Evolutionary conservation across 2,329 filamentous ascomycete species (phyloP), one percentile per base, ranked within the genome.

Genomic region (Bipolaris oryzae): DNA sequence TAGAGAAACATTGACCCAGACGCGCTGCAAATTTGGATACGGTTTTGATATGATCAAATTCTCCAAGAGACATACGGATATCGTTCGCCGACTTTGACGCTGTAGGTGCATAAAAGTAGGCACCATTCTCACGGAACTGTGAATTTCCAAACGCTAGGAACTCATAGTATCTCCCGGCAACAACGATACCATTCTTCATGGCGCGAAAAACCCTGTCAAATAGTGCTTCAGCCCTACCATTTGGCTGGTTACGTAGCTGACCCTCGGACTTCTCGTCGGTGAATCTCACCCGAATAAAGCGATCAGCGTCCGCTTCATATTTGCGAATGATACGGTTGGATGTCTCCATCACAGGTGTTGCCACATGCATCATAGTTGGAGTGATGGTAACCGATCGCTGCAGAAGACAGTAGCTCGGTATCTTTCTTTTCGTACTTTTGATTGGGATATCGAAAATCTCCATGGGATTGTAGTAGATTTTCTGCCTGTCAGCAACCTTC

Each of bases 61-160:
- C 79, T 0, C 95, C 95, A 89, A 98, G 96, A 86, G 90, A 93
- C 31, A 81, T 75, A 4, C 94, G 89, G 55, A 99, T 97, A 47
- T 88, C 82, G 16, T 89, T 84, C 50, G 91, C 91, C 1, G 86
- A 89, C 7, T 90, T 71, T 52, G 85, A 80, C 0, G 85, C 79
- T 0, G 86, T 87, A 0, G 90, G 85, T 4, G 91, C 89, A 74
- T 98, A 98, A 76, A 99, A 97, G 71, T 95, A 98, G 0, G 91
- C 93, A 0, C 93, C 90, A 64, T 94, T 88, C 70, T 98, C 93
- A 49, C 94, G 86, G 57, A 99, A 90, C 68, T 99, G 95, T 0
- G 95, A 97, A 74, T 95, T 98, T 0, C 95, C 94, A 77, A 93
- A 97, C 0, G 94, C 95, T 23, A 99, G 84, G 62, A 98, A 98